Evolutionary conservation across 345 rosid genomes (phyloP).

Genomic region (Bretschneidera sinensis): DNA sequence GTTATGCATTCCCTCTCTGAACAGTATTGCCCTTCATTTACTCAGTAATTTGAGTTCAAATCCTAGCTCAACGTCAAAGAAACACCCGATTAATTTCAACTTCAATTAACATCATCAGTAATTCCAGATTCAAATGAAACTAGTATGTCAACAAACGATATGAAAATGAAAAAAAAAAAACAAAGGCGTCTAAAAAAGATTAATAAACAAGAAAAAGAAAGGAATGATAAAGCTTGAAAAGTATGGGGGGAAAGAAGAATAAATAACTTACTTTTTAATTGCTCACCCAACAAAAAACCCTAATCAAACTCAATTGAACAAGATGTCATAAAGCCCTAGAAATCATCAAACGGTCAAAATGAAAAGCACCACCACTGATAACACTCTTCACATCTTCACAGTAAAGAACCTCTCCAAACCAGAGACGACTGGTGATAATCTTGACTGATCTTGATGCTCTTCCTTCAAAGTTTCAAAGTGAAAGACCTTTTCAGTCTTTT

Average conservation of each 20-base stretch:
- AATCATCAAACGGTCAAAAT: constrained; percentile 26
- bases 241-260: neutral
- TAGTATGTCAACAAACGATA: neutral
- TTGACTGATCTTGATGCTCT: constrained; percentile 26
- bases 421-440: constrained; percentile 18
- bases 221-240: constrained; percentile 9
- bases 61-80: constrained; percentile 14
- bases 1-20: constrained; percentile 2
- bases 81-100: neutral
- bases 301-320: constrained; percentile 10
- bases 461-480: neutral
- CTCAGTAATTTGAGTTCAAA: neutral
- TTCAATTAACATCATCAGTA: neutral
- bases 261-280: constrained; percentile 9
- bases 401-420: constrained; percentile 3
- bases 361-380: constrained; percentile 2
- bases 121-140: constrained; percentile 9
- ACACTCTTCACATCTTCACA: constrained; percentile 16
- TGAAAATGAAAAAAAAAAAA: constrained; percentile 1
- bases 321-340: constrained; percentile 16
- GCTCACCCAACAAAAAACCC: constrained; percentile 17
- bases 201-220: neutral
- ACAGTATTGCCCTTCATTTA: neutral
- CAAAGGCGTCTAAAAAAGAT: constrained; percentile 3
- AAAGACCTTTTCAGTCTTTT: constrained; percentile 25